phyloP scores from a whole-genome alignment of 441 rosid genomes.

The Populus tomentosa region DNA sequence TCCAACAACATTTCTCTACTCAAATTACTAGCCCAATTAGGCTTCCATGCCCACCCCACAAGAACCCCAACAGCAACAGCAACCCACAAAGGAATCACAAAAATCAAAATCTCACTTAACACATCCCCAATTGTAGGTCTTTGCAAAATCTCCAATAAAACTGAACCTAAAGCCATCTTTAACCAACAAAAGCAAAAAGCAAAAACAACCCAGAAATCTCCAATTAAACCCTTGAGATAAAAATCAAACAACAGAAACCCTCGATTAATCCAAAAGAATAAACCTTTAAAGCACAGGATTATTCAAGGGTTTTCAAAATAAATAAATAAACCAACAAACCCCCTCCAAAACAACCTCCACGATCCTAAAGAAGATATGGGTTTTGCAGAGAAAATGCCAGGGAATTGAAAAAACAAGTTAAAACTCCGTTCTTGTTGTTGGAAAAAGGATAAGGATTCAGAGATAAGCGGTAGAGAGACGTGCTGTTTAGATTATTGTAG shows the following conservation, averaged over 20 bases:
- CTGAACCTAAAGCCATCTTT: conserved; percentile 42
- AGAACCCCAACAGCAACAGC: conserved; percentile 70
- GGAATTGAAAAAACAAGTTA: neutral
- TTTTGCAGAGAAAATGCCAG: neutral
- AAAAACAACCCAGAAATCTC: neutral
- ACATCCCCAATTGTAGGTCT: conserved; percentile 42
- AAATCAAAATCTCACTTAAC: conserved; percentile 40
- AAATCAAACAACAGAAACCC: conserved; percentile 26
- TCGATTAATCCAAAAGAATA: conserved; percentile 34
- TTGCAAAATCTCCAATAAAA: conserved; percentile 38
- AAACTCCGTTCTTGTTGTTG: neutral
- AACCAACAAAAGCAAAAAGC: neutral
- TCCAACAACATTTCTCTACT: conserved; percentile 31
- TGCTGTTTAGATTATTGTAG: conserved; percentile 38
- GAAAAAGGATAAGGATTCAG: conserved; percentile 39
- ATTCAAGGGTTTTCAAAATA: conserved; percentile 28
- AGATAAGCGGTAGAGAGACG: conserved; percentile 43
- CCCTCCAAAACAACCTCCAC: neutral
- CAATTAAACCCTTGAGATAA: neutral
- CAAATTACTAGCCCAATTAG: conserved; percentile 68
- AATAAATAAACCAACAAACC: neutral
- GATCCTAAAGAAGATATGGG: neutral
- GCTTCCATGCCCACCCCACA: conserved; percentile 94
- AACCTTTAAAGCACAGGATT: conserved; percentile 41
- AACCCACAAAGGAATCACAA: conserved; percentile 65